A percentile compares a stretch with the other conserved stretches of the same genome.
phyloP scores from a whole-genome alignment of 1,284 basidiomycete species.

The Marasmius sp. region DNA sequence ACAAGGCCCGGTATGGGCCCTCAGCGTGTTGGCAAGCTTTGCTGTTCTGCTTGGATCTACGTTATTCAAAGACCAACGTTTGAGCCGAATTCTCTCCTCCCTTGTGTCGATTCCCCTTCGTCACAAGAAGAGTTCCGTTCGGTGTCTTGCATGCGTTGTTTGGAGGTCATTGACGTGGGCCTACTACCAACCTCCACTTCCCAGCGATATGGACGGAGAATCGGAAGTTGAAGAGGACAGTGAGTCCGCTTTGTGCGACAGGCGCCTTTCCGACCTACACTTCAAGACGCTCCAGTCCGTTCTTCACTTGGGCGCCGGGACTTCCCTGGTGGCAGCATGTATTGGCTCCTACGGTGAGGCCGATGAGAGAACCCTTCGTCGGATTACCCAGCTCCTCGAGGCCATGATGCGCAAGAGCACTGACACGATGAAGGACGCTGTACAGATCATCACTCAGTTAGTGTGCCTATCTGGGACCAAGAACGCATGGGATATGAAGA shows the following conservation, averaged over 20 bases:
- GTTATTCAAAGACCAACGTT: constrained; percentile 43
- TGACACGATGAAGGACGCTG: constrained; percentile 47
- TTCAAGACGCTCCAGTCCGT: constrained; percentile 54
- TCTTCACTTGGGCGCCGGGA: constrained; percentile 61
- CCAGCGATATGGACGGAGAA: constrained; percentile 32
- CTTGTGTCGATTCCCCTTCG: constrained; percentile 55
- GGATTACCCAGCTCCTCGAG: constrained; percentile 47
- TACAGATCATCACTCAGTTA: constrained; percentile 51
- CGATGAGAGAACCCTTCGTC: constrained; percentile 41
- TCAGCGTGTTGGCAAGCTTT: constrained; percentile 61
- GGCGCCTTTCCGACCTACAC: constrained; percentile 32
- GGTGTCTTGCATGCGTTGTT: constrained; percentile 54
- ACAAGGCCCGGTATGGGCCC: constrained; percentile 73
- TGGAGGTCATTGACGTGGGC: constrained; percentile 69
- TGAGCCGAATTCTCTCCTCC: constrained; percentile 47
- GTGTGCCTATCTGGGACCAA: constrained; percentile 35
- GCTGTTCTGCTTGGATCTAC: constrained; percentile 60
- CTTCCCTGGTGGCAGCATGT: constrained; percentile 53
- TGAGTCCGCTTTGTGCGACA: constrained; percentile 20
- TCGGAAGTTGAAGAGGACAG: constrained; percentile 29
- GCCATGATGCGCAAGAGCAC: constrained; percentile 56
- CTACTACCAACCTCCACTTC: constrained; percentile 54
- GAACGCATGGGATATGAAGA: constrained; percentile 43
- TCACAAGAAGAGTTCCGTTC: constrained; percentile 60
- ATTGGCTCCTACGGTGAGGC: constrained; percentile 34